Evolutionary conservation across 305 asterid species (phyloP).

Genomic region (Plantago coronopus): DNA sequence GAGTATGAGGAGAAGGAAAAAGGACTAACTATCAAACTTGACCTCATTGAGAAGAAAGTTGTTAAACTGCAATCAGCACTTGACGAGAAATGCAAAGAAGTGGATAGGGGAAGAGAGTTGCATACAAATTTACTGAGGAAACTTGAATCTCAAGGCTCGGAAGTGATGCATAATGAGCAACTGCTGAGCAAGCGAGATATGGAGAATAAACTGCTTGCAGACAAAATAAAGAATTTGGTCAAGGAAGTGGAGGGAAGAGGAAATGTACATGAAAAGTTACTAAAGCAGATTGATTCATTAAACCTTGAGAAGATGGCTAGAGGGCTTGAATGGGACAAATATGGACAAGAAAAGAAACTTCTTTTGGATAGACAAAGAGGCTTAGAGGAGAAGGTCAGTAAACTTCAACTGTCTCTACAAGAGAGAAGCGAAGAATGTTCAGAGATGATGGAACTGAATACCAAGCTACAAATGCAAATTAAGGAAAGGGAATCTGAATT

Average conservation of each 20-base stretch:
- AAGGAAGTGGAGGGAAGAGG: conserved; percentile 43
- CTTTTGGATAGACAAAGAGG: conserved; percentile 47
- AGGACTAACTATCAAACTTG: conserved; percentile 37
- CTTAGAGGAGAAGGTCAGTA: conserved; percentile 43
- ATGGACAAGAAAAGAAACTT: conserved; percentile 52
- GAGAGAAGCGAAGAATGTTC: conserved; percentile 46
- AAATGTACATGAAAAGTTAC: conserved; percentile 42
- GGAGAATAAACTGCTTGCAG: conserved; percentile 46
- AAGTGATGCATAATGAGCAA: conserved; percentile 45
- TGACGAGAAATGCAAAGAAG: conserved; percentile 45
- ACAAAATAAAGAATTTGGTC: conserved; percentile 36
- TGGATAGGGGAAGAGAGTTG: conserved; percentile 44
- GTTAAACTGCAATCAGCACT: conserved; percentile 42
- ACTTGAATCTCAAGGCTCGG: conserved; percentile 50
- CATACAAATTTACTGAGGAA: conserved; percentile 53
- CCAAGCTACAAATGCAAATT: conserved; percentile 59
- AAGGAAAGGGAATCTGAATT: conserved; percentile 62
- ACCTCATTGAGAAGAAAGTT: conserved; percentile 34
- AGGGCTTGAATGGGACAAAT: conserved; percentile 45
- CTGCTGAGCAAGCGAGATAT: conserved; percentile 31
- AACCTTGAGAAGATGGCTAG: conserved; percentile 40
- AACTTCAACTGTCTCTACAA: conserved; percentile 42
- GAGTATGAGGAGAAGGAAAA: conserved; percentile 43
- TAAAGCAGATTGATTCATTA: conserved; percentile 36
- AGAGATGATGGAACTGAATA: conserved; percentile 60